Conservation (phyloP, 23 red algal genomes). For the Gracilaria caudata region DNA sequence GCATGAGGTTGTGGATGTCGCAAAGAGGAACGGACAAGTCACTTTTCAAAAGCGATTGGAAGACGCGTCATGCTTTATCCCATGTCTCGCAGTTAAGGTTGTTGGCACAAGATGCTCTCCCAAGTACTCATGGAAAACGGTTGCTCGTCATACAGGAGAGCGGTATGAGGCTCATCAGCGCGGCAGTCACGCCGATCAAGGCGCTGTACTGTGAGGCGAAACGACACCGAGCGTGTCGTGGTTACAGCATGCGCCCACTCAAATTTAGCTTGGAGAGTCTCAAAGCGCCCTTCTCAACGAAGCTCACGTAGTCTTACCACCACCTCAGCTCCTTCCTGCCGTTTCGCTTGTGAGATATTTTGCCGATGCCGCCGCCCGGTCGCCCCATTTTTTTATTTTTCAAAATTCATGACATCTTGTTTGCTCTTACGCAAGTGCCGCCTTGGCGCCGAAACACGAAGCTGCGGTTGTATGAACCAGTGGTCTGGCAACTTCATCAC, state of each 20-base stretch:
- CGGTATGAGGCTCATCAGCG: background rate
- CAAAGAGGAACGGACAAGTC: constrained; percentile 9
- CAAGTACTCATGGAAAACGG: background rate
- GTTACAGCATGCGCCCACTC: too few species aligned
- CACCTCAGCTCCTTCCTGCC: background rate
- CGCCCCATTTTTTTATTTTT: background rate
- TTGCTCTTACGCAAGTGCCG: background rate
- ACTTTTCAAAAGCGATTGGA: background rate
- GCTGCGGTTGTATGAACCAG: background rate
- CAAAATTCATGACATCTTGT: background rate
- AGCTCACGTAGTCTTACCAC: too few species aligned
- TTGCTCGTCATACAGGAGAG: background rate
- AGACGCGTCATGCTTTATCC: background rate
- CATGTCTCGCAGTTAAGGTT: background rate
- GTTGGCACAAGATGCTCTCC: background rate
- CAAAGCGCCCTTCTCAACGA: too few species aligned
- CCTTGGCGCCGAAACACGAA: background rate
- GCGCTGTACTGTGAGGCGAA: too few species aligned
- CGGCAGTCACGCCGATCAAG: background rate
- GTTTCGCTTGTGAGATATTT: background rate
- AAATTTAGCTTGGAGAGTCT: too few species aligned
- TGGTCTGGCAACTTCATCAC: background rate
- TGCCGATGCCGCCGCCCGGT: background rate
- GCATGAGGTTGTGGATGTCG: background rate
- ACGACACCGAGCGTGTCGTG: background rate